A percentile compares a stretch with the other conserved stretches of the same genome.
Evolutionary conservation across 768 basidiomycete genomes (phyloP).

Genomic region (Kwoniella bestiolae): DNA sequence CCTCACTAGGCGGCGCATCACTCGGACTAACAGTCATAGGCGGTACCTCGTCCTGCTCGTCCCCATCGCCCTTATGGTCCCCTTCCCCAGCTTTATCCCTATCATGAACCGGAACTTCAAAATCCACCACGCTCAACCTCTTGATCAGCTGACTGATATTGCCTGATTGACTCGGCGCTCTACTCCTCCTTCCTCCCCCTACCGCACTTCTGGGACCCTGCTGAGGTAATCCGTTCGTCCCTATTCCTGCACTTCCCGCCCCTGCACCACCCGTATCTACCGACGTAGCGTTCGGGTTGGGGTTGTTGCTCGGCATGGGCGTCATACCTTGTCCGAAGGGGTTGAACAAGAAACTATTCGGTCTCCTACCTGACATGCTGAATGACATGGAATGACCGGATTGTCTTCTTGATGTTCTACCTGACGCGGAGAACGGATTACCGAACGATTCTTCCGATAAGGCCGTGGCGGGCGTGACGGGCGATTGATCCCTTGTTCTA

Average conservation of each 20-base stretch:
- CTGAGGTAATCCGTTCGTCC: background rate
- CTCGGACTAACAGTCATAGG: slow-evolving; percentile 47
- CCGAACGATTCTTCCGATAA: slow-evolving; percentile 43
- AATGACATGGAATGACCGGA: slow-evolving; percentile 32
- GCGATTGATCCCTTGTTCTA: slow-evolving; percentile 26
- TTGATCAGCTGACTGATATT: slow-evolving; percentile 16
- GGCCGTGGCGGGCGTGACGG: slow-evolving; percentile 35
- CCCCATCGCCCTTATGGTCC: background rate
- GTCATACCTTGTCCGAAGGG: slow-evolving; percentile 50
- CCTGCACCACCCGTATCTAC: slow-evolving; percentile 77
- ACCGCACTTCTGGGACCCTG: background rate
- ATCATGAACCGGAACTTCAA: background rate
- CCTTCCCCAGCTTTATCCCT: background rate
- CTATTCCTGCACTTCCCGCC: slow-evolving; percentile 37
- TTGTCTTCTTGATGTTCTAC: slow-evolving; percentile 35
- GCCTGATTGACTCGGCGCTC: slow-evolving; percentile 23
- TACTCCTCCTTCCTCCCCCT: slow-evolving; percentile 16
- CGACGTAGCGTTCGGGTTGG: background rate
- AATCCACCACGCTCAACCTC: slow-evolving; percentile 20
- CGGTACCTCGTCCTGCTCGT: slow-evolving; percentile 28
- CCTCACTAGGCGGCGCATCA: slow-evolving; percentile 47
- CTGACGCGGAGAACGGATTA: slow-evolving; percentile 19
- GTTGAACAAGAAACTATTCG: slow-evolving; percentile 46
- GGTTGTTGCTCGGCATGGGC: slow-evolving; percentile 35
- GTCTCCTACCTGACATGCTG: slow-evolving; percentile 28